phyloP scores from a whole-genome alignment of 164 flowering plant species.

The Vitis rupestris region DNA sequence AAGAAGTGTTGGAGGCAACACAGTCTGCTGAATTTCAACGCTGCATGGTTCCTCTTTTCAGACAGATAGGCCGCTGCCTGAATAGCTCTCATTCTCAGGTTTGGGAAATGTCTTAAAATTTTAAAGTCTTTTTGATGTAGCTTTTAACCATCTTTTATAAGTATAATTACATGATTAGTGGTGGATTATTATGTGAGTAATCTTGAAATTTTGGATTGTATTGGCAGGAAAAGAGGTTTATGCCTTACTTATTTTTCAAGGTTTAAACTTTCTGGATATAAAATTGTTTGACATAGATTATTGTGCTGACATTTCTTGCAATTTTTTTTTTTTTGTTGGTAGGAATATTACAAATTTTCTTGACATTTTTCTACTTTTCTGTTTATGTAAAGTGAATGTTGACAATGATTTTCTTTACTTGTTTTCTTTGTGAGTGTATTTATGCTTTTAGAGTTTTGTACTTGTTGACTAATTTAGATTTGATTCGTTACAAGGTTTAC shows the following conservation, averaged over 20 bases:
- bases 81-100: slow-evolving; percentile 50
- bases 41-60: slow-evolving; percentile 43
- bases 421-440: no score
- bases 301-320: not conserved
- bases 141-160: not conserved
- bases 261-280: not conserved
- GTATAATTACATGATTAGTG: not conserved
- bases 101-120: not conserved
- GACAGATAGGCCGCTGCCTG: slow-evolving; percentile 48
- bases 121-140: not conserved
- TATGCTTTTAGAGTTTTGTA: no score
- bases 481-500: no score
- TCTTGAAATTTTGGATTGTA: not conserved
- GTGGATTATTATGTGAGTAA: not conserved
- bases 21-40: slow-evolving; percentile 45
- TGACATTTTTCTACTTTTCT: no score
- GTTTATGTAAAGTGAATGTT: no score
- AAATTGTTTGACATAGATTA: not conserved
- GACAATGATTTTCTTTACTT: no score
- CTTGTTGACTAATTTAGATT: no score
- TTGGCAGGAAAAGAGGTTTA: not conserved
- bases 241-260: no score
- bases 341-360: no score
- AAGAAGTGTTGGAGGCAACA: slow-evolving; percentile 51
- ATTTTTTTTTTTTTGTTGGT: not conserved